Evolutionary conservation across 1,284 basidiomycete species (phyloP).

Genomic region (Coniophora puteana): DNA sequence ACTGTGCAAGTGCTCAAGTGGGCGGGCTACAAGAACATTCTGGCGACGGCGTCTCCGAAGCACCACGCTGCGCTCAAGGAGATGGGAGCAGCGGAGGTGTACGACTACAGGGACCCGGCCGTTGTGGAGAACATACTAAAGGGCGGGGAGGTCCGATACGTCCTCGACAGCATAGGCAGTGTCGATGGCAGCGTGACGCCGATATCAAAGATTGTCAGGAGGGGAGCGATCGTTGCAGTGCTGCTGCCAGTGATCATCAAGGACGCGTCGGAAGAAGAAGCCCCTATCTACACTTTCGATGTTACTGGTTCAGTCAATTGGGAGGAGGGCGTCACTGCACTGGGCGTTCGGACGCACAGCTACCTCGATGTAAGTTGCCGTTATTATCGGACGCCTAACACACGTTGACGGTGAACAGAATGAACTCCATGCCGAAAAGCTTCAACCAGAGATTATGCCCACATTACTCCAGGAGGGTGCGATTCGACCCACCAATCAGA

Average conservation of each 20-base stretch:
- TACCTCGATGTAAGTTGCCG: conserved; percentile 36
- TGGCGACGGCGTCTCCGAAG: conserved; percentile 47
- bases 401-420: conserved; percentile 28
- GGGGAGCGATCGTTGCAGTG: conserved; percentile 36
- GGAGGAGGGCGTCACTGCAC: conserved; percentile 28
- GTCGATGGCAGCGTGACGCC: conserved; percentile 33
- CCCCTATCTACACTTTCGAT: no score
- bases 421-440: conserved; percentile 32
- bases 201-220: conserved; percentile 34
- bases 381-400: not conserved
- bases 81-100: conserved; percentile 43
- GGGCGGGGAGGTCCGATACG: conserved; percentile 33
- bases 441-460: conserved; percentile 44
- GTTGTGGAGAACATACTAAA: conserved; percentile 37
- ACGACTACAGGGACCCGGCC: conserved; percentile 48
- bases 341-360: conserved; percentile 40
- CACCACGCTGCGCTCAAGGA: conserved; percentile 43
- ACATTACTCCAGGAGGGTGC: conserved; percentile 32
- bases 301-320: conserved; percentile 20
- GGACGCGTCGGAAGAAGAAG: no score
- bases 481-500: conserved; percentile 38
- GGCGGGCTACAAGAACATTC: conserved; percentile 48
- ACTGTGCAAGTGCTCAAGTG: conserved; percentile 49
- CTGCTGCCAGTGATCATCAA: conserved; percentile 50
- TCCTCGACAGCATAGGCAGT: conserved; percentile 42